Base-by-base conservation (phyloP, 2,329 filamentous ascomycete genomes). In the Cordyceps militaris region DNA sequence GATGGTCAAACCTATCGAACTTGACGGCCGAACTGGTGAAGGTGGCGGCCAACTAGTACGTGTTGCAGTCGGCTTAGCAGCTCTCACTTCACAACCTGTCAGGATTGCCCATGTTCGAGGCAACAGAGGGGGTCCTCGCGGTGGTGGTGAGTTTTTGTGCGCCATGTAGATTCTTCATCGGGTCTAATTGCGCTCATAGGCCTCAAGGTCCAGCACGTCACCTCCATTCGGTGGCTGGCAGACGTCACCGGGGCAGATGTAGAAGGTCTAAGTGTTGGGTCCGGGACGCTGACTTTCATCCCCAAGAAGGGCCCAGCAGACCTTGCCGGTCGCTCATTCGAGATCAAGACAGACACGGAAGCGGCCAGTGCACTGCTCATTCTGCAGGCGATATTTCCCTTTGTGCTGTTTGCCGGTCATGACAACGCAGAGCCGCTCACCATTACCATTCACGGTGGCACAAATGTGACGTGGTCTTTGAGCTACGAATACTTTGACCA, bases 401-500 rank as follows among this genome's bases (percentile, higher is more conserved):
- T 80, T 60, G 69, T 85, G 1, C 65, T 86, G 6, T 84, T 82
- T 58, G 76, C 80, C 0, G 72, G 74, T n/a, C 73, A 74, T 59
- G 70, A 71, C 7, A 65, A 60, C n/a, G 67, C 63, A 7, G 71
- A 76, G 26, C 74, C 76, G 1, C 70, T 84, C 23, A 73, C 74
- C 30, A 62, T 85, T 5, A 73, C 75, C 19, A 76, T 86, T 7
- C 73, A 76, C 1, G 83, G 83, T 5, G 83, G 83, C 16, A 85
- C 83, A 1, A 85, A 86, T 61, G 78, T 81, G 2, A 71, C 74
- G 10, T 83, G 76, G 64, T 83, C 82, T 0, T 72, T 76, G 1
- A 82, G 77, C n/a, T 84, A 75, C 59, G 83, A 87, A 63, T 87
- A 86, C 63, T 69, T 85, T 3, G 80, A 84, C 63, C 83, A 85